Conservation (phyloP, 768 basidiomycete genomes). For the Russula olivacea region DNA sequence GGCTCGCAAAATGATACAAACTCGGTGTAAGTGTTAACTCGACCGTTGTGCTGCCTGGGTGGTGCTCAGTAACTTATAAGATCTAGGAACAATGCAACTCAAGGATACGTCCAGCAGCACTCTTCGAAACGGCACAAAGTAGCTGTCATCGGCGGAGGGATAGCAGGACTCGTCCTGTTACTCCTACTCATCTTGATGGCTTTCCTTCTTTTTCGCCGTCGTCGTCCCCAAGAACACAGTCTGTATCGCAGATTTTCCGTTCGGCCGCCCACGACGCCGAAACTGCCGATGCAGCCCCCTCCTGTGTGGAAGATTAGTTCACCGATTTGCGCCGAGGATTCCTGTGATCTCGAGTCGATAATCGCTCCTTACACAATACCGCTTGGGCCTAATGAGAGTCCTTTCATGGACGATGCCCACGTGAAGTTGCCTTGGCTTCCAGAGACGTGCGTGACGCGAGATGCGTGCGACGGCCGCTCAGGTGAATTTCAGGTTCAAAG, state of each 20-base stretch:
- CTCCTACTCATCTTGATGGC: background rate
- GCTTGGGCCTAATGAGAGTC: background rate
- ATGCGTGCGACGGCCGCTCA: background rate
- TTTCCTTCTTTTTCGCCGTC: constrained; percentile 13
- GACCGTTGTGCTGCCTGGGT: background rate
- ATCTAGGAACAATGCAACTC: background rate
- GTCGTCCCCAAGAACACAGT: background rate
- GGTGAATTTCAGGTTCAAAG: background rate
- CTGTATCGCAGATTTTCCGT: background rate
- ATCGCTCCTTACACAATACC: background rate
- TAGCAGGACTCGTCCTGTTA: background rate
- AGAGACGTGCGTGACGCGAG: background rate
- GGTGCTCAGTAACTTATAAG: background rate
- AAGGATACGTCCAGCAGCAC: background rate
- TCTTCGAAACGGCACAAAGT: background rate
- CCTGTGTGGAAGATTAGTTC: background rate
- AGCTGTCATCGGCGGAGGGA: background rate
- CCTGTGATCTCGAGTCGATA: constrained; percentile 4
- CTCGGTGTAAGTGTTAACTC: background rate
- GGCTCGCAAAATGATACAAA: background rate
- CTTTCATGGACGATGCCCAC: background rate
- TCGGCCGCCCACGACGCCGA: background rate
- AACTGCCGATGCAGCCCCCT: constrained; percentile 12
- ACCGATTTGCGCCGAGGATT: background rate
- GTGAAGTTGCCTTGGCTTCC: background rate